Evolutionary conservation across 192 early-diverging fungal genomes (phyloP).

Genomic region (Funneliformis geosporum): DNA sequence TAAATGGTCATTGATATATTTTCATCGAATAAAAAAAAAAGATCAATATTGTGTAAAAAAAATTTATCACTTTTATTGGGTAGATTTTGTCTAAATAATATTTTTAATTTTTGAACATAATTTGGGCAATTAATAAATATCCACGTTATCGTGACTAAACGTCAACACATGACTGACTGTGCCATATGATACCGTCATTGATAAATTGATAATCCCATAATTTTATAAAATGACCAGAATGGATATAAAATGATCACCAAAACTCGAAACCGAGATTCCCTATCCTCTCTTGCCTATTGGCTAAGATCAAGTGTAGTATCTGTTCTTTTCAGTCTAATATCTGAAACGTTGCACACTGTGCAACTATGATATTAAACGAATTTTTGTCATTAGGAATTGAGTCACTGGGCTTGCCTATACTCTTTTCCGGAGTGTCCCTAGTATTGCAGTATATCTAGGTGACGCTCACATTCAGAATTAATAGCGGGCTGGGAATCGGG

Average conservation of each 20-base stretch:
- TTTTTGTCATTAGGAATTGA: conserved; percentile 56
- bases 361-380: conserved; percentile 58
- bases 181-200: too few species aligned
- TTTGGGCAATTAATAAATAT: too few species aligned
- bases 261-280: background rate
- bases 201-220: too few species aligned
- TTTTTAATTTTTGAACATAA: too few species aligned
- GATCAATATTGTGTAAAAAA: too few species aligned
- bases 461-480: conserved; percentile 48
- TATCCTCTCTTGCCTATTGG: conserved; percentile 80
- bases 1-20: too few species aligned
- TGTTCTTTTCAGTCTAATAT: conserved; percentile 77
- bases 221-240: too few species aligned
- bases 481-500: background rate
- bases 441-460: conserved; percentile 63
- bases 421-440: conserved; percentile 58
- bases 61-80: too few species aligned
- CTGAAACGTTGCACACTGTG: conserved; percentile 37
- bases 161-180: too few species aligned
- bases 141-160: too few species aligned
- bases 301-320: conserved; percentile 92
- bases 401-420: conserved; percentile 50
- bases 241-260: background rate
- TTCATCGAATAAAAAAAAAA: too few species aligned
- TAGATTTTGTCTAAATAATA: too few species aligned